These are phyloP conservation scores for Coelastrella sp. DNA, from an alignment of 139 green algal species.

Conservation along the genomic window DNA sequence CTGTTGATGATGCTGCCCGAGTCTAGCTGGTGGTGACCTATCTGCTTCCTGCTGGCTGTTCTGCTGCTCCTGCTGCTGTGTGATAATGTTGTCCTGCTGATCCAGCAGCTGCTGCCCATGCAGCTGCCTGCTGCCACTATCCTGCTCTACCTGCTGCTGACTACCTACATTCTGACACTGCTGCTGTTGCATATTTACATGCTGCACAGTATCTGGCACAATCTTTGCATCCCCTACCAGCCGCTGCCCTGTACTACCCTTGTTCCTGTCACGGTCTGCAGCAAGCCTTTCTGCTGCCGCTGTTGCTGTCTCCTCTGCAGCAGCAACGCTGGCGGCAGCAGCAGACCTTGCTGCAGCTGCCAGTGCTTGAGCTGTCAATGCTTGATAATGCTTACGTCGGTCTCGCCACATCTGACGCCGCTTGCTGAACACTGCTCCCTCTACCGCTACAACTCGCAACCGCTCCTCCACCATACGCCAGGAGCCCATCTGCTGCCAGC, in stretches of 20 bases:
- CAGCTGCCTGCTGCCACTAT: not conserved
- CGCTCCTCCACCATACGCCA: slow-evolving; percentile 46
- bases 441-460: slow-evolving; percentile 31
- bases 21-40: not conserved
- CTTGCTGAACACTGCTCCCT: slow-evolving; percentile 48
- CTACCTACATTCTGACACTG: not conserved
- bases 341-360: slow-evolving; percentile 31
- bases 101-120: not conserved
- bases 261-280: not conserved
- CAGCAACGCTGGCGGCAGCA: not conserved
- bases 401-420: slow-evolving; percentile 45
- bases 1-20: not conserved
- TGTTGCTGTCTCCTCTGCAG: slow-evolving; percentile 7
- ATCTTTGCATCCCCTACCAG: not conserved
- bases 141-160: not conserved
- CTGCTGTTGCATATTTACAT: not conserved
- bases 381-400: slow-evolving; percentile 42
- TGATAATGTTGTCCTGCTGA: not conserved
- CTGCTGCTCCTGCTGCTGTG: not conserved
- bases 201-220: not conserved
- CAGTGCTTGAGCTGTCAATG: slow-evolving; percentile 34
- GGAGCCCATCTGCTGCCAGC: slow-evolving; percentile 42
- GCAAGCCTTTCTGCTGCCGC: not conserved
- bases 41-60: not conserved
- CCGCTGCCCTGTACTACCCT: not conserved